Percentiles rank a stretch among this genome's conserved stretches.
Evolutionary conservation across 345 rosid genomes (phyloP).

Genomic region (Hibiscus tridactylites): DNA sequence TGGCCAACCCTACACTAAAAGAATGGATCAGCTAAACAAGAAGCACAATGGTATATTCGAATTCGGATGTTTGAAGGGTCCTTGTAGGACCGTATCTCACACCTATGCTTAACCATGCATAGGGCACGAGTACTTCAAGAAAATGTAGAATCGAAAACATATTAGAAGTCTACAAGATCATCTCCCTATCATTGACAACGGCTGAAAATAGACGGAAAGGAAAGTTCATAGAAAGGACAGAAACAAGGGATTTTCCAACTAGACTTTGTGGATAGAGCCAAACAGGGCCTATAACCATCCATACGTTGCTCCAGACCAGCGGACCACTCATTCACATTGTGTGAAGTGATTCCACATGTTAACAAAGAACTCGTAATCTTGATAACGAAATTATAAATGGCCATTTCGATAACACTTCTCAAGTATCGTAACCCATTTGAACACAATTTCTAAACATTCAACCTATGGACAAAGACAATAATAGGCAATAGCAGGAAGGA

Average conservation of each 20-base stretch:
- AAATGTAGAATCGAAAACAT: background rate
- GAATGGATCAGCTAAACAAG: background rate
- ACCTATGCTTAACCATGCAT: background rate
- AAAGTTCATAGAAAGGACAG: background rate
- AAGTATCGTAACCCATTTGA: background rate
- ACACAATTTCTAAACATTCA: background rate
- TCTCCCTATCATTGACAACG: background rate
- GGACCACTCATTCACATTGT: background rate
- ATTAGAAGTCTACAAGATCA: background rate
- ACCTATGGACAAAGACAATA: background rate
- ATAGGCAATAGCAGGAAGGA: background rate
- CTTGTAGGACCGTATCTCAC: background rate
- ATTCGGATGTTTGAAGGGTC: background rate
- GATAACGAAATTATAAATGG: background rate
- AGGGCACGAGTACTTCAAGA: background rate
- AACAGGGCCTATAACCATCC: background rate
- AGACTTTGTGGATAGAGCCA: background rate
- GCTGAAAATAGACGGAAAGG: too few relatives aligned
- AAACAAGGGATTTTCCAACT: background rate
- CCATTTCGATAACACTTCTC: background rate
- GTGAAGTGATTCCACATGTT: background rate
- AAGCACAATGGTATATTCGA: background rate
- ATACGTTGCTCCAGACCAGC: background rate
- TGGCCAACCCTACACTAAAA: background rate
- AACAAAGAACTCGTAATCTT: background rate